phyloP scores from a whole-genome alignment of 768 basidiomycete genomes.

The Holtermannia corniformis region DNA sequence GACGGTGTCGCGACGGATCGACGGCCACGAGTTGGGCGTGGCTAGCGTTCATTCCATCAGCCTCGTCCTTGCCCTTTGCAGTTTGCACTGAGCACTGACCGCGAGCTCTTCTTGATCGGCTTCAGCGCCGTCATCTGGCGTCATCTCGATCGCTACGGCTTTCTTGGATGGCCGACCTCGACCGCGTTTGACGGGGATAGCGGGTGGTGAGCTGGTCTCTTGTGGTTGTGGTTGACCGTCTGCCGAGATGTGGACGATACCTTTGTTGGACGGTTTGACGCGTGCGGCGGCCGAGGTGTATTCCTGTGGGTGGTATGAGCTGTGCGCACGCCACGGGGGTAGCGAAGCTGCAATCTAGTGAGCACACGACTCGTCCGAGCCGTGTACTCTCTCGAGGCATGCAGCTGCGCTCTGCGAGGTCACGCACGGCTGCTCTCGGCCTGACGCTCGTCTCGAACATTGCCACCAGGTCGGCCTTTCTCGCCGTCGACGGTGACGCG shows the following conservation, averaged over 20 bases:
- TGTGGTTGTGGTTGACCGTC: constrained; percentile 7
- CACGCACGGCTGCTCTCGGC: constrained; percentile 25
- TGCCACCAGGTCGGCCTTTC: constrained; percentile 35
- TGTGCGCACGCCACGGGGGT: neutral
- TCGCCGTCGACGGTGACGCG: constrained; percentile 15
- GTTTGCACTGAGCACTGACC: too few species aligned
- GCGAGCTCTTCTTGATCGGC: neutral
- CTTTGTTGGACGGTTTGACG: constrained; percentile 20
- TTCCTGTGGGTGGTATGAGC: constrained; percentile 5
- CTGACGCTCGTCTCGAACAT: constrained; percentile 26
- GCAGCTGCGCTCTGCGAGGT: too few species aligned
- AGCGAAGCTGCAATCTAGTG: neutral
- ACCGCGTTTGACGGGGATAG: constrained; percentile 10
- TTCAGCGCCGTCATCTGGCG: neutral
- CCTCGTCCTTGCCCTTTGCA: too few species aligned
- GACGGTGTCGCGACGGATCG: neutral
- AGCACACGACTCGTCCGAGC: too few species aligned
- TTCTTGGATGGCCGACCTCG: constrained; percentile 5
- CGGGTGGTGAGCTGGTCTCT: neutral
- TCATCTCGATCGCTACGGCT: neutral
- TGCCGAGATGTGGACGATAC: constrained; percentile 21
- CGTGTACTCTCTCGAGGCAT: too few species aligned
- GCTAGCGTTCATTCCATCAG: neutral
- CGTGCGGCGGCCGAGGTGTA: constrained; percentile 2
- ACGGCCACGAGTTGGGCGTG: neutral